Base-by-base conservation (phyloP, 2,329 filamentous ascomycete genomes). In the Penicillium digitatum region DNA sequence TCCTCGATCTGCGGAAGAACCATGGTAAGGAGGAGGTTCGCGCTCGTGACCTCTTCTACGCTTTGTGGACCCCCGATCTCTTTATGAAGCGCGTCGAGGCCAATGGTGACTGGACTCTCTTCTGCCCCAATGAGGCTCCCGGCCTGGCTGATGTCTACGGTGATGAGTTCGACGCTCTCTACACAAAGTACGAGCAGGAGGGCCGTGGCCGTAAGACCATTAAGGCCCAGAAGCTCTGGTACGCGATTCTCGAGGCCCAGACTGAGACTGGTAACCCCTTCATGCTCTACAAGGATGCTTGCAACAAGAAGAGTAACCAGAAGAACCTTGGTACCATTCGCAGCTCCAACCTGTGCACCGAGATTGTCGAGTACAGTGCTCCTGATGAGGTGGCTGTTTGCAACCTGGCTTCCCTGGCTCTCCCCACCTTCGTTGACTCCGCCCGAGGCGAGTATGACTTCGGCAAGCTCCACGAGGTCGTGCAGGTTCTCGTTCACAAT, bases 81-180 rank as follows among this genome's bases (percentile, higher is more conserved):
- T 99, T 99, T 85, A 99, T 99, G 94, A 95, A 96, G 83, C 91
- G 94, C 74, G 93, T 99, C 54, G 91, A 99, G 79, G 87, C 90
- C 81, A 99, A 99, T 74, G 88, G 85, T 54, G 88, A 94, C 57
- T 99, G 94, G 94, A 97, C 94, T 18, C 82, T 99, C 40, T 96
- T 99, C 88, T 99, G 94, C 76, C 94, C 94, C 61, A 95, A 95
- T 69, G 94, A 99, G 77, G 94, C 90, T 70, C 89, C 93, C 56
- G 94, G 93, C 55, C 84, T 99, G 60, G 92, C 94, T 55, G 94
- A 99, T 75, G 90, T 95, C 70, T 97, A 97, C 69, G 94, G 94
- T 59, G 94, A 97, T 0, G 93, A 97, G 78, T 99, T 97, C 61
- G 92, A 96, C 76, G 89, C 87, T 58, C 82, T 99, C 48, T 99